These are phyloP conservation scores for Candida sp. DNA, from an alignment of 1,139 yeast species.

Conservation along the genomic window DNA sequence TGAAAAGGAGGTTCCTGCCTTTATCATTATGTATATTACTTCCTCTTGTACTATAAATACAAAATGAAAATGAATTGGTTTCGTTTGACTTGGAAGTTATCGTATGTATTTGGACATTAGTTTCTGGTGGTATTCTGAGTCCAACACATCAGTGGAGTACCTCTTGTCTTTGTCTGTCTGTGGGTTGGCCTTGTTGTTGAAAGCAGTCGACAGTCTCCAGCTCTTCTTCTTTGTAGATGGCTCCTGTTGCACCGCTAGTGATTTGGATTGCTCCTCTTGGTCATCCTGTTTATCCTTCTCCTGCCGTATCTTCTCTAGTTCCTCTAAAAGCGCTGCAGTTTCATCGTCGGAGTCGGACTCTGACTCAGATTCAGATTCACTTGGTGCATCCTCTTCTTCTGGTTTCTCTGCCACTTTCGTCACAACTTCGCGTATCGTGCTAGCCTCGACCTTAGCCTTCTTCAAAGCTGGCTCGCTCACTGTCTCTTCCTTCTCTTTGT, in stretches of 20 bases:
- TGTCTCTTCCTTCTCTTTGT: slow-evolving; percentile 21
- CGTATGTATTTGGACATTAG: slow-evolving; percentile 71
- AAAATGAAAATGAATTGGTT: neutral
- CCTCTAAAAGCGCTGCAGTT: slow-evolving; percentile 47
- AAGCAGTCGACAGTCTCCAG: slow-evolving; percentile 62
- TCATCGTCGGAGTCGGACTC: slow-evolving; percentile 22
- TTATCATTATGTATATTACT: slow-evolving; percentile 5
- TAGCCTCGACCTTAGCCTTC: neutral
- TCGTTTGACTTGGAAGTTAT: slow-evolving; percentile 20
- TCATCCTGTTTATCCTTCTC: slow-evolving; percentile 22
- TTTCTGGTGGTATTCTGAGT: slow-evolving; percentile 72
- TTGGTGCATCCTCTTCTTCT: neutral
- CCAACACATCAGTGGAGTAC: slow-evolving; percentile 67
- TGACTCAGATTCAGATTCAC: slow-evolving; percentile 10
- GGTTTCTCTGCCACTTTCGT: slow-evolving; percentile 12
- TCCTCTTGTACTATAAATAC: neutral
- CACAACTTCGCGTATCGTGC: neutral
- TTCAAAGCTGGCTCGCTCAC: slow-evolving; percentile 10
- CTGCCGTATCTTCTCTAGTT: slow-evolving; percentile 55
- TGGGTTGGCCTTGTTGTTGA: slow-evolving; percentile 33
- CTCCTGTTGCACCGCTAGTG: slow-evolving; percentile 17
- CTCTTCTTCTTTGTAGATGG: slow-evolving; percentile 46
- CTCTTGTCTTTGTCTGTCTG: slow-evolving; percentile 15
- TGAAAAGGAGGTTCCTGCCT: neutral
- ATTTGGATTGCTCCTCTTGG: too few species aligned